Percentiles rank a stretch among this genome's conserved stretches.
phyloP scores from a whole-genome alignment of 2,329 filamentous ascomycete genomes.

The Aspergillus udagawae region DNA sequence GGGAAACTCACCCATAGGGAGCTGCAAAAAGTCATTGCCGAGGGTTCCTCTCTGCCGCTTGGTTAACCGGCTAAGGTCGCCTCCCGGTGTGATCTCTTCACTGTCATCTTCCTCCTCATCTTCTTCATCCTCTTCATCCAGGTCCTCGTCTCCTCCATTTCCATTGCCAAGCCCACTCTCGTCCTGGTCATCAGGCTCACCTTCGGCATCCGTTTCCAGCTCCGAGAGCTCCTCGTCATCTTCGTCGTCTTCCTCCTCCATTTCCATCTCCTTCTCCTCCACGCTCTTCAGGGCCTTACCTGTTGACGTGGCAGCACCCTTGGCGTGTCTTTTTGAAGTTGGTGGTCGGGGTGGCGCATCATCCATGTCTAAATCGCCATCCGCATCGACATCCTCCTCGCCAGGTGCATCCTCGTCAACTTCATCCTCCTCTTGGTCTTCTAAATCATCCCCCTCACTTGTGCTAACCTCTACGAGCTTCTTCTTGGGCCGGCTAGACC shows the following conservation, averaged over 20 bases:
- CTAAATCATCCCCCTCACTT: constrained; percentile 48
- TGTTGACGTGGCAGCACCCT: constrained; percentile 29
- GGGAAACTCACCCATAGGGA: constrained; percentile 52
- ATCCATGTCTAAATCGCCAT: constrained; percentile 44
- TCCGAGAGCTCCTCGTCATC: constrained; percentile 43
- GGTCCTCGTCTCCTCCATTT: constrained; percentile 31
- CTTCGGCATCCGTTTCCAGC: constrained; percentile 44
- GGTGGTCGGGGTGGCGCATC: constrained; percentile 40
- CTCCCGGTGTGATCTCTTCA: constrained; percentile 41
- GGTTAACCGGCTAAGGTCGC: constrained; percentile 63
- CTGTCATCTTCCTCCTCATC: constrained; percentile 43
- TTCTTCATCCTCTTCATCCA: constrained; percentile 39
- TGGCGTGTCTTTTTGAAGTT: constrained; percentile 33
- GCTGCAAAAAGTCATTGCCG: constrained; percentile 47
- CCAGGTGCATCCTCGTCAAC: constrained; percentile 39
- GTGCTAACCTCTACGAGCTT: constrained; percentile 44
- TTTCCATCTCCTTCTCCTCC: constrained; percentile 46
- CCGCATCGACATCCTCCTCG: constrained; percentile 31
- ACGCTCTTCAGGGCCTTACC: constrained; percentile 40
- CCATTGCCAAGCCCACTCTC: constrained; percentile 41
- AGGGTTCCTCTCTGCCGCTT: constrained; percentile 63
- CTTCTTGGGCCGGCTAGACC: constrained; percentile 43
- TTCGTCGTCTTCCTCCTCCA: constrained; percentile 31
- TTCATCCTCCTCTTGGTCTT: constrained; percentile 41
- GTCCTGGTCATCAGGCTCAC: constrained; percentile 48